These are phyloP conservation scores for Tolypocladium nubicola DNA, from an alignment of 2,329 filamentous ascomycete genomes.

Conservation along the genomic window DNA sequence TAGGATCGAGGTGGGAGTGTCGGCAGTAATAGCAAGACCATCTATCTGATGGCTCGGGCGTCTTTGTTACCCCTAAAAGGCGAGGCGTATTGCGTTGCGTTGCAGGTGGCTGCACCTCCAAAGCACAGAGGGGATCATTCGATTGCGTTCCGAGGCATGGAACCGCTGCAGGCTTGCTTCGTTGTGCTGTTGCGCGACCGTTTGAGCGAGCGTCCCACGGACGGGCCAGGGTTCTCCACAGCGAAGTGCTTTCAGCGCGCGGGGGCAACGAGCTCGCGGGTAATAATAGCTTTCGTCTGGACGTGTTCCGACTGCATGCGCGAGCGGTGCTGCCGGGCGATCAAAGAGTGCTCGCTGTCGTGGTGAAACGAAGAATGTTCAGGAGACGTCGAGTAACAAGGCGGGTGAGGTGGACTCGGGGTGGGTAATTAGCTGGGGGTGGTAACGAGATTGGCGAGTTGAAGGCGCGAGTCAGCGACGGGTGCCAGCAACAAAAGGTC, in stretches of 20 bases:
- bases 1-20: conserved; percentile 4
- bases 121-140: background rate
- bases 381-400: background rate
- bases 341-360: background rate
- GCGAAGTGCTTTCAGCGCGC: background rate
- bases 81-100: background rate
- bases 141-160: background rate
- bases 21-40: background rate
- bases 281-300: background rate
- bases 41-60: background rate
- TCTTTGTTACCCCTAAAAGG: background rate
- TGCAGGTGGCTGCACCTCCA: background rate
- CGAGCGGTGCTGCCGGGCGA: background rate
- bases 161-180: background rate
- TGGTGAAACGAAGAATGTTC: background rate
- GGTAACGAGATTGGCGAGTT: background rate
- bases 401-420: background rate
- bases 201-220: background rate
- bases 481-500: background rate
- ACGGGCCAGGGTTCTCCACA: background rate
- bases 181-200: background rate
- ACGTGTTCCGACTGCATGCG: background rate
- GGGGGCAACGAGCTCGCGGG: background rate
- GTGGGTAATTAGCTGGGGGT: background rate
- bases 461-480: background rate